A percentile compares a stretch with the other conserved stretches of the same genome.
These are phyloP conservation scores for Lycium barbarum DNA, from an alignment of 257 asterid genomes.

Conservation along the genomic window DNA sequence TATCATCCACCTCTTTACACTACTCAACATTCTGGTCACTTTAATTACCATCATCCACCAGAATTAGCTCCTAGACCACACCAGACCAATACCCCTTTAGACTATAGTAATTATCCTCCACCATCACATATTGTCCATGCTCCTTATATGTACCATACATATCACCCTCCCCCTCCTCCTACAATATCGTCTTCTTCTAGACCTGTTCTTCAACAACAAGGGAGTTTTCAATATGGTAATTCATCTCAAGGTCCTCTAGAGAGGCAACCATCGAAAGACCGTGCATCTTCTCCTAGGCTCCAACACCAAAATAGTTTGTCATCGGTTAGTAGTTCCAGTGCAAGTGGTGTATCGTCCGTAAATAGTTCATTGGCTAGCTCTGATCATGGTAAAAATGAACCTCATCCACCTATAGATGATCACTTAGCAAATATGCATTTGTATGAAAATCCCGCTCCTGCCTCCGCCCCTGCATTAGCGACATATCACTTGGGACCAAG, in stretches of 20 bases:
- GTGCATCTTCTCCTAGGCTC: slow-evolving; percentile 40
- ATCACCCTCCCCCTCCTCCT: slow-evolving; percentile 42
- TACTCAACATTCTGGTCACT: slow-evolving; percentile 45
- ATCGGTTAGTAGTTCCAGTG: slow-evolving; percentile 28
- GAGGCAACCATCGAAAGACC: slow-evolving; percentile 47
- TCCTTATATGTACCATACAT: slow-evolving; percentile 57
- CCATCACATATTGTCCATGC: slow-evolving; percentile 48
- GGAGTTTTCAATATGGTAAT: slow-evolving; percentile 51
- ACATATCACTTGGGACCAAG: slow-evolving; percentile 67
- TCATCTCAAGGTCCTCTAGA: slow-evolving; percentile 48
- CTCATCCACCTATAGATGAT: slow-evolving; percentile 71
- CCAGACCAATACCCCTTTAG: slow-evolving; percentile 33
- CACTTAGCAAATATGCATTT: slow-evolving; percentile 59
- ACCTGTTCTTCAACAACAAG: slow-evolving; percentile 43
- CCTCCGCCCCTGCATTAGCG: slow-evolving; percentile 54
- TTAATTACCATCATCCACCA: slow-evolving; percentile 44
- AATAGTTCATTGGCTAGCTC: slow-evolving; percentile 36
- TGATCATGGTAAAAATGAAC: slow-evolving; percentile 40
- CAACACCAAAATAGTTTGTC: slow-evolving; percentile 51
- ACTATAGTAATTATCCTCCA: slow-evolving; percentile 42
- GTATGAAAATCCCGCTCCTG: slow-evolving; percentile 53
- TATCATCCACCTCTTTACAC: slow-evolving; percentile 54
- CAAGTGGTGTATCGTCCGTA: slow-evolving; percentile 24
- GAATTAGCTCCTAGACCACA: slow-evolving; percentile 29
- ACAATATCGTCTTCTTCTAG: slow-evolving; percentile 36